Evolutionary conservation across 2,329 filamentous ascomycete species (phyloP).

Genomic region (Ophiostoma australiae): DNA sequence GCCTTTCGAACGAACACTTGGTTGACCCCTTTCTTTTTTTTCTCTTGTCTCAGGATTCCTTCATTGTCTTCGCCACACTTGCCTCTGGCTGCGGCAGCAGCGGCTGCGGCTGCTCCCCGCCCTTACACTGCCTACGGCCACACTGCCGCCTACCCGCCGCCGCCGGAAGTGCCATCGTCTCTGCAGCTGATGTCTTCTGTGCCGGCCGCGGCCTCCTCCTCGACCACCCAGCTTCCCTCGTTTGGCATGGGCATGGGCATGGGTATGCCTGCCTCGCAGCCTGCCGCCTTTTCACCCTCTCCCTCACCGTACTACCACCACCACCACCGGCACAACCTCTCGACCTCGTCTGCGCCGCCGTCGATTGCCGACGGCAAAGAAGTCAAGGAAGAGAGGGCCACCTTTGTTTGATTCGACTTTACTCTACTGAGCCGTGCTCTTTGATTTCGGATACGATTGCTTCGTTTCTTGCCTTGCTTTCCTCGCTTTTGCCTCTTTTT

Average conservation of each 20-base stretch:
- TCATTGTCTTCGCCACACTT: slow-evolving; percentile 22
- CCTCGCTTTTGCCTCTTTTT: not conserved
- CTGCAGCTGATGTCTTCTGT: slow-evolving; percentile 35
- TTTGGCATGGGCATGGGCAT: not conserved
- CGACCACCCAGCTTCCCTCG: slow-evolving; percentile 39
- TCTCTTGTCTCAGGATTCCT: slow-evolving; percentile 37
- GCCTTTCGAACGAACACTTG: slow-evolving; percentile 22
- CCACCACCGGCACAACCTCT: slow-evolving; percentile 39
- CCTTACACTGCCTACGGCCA: slow-evolving; percentile 32
- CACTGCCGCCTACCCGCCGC: slow-evolving; percentile 33
- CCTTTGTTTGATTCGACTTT: slow-evolving; percentile 3
- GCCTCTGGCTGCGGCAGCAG: slow-evolving; percentile 14
- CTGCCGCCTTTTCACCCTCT: slow-evolving; percentile 21
- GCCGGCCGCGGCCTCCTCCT: slow-evolving; percentile 27
- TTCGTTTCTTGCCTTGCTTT: not conserved
- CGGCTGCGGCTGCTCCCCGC: slow-evolving; percentile 7
- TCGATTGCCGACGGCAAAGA: slow-evolving; percentile 34
- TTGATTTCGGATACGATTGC: not conserved
- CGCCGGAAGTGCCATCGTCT: slow-evolving; percentile 38
- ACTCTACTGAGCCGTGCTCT: slow-evolving; percentile 17
- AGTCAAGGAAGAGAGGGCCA: slow-evolving; percentile 21
- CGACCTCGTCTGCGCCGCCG: slow-evolving; percentile 35
- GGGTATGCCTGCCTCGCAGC: slow-evolving; percentile 36
- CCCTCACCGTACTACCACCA: slow-evolving; percentile 30
- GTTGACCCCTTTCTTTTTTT: slow-evolving; percentile 31